These are phyloP conservation scores for Talaromyces verruculosus DNA, from an alignment of 2,329 filamentous ascomycete genomes.

Conservation along the genomic window DNA sequence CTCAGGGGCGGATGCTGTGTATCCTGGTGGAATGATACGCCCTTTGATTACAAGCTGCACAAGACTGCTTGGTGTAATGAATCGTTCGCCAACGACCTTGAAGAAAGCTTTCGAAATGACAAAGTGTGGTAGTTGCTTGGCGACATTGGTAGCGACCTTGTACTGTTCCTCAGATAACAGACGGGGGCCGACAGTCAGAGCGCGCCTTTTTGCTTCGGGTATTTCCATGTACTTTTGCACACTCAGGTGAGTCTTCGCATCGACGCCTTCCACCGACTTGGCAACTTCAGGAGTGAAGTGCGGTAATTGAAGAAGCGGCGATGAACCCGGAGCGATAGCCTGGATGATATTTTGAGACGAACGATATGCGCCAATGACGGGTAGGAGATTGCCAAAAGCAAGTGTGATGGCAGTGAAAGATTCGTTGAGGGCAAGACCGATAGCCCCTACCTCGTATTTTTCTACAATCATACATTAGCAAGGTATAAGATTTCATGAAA, in stretches of 20 bases:
- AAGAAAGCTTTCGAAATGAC: constrained; percentile 92
- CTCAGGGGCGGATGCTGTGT: constrained; percentile 64
- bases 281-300: constrained; percentile 69
- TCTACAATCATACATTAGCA: constrained; percentile 42
- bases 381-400: constrained; percentile 78
- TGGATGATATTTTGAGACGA: constrained; percentile 86
- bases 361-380: constrained; percentile 78
- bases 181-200: constrained; percentile 65
- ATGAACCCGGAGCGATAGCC: constrained; percentile 77
- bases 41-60: constrained; percentile 95
- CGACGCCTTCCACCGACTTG: constrained; percentile 53
- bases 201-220: constrained; percentile 70
- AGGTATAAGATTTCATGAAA: neutral
- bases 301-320: constrained; percentile 88
- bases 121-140: constrained; percentile 78
- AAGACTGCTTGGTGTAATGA: constrained; percentile 86
- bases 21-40: constrained; percentile 86
- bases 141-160: constrained; percentile 70
- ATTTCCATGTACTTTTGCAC: constrained; percentile 88
- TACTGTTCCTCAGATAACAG: constrained; percentile 77
- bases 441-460: constrained; percentile 86
- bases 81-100: constrained; percentile 93
- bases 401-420: constrained; percentile 84
- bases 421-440: constrained; percentile 80
- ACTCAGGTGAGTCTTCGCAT: constrained; percentile 69